phyloP scores from a whole-genome alignment of 2,329 filamentous ascomycete species.

The Arthrobotrys sphaeroides region DNA sequence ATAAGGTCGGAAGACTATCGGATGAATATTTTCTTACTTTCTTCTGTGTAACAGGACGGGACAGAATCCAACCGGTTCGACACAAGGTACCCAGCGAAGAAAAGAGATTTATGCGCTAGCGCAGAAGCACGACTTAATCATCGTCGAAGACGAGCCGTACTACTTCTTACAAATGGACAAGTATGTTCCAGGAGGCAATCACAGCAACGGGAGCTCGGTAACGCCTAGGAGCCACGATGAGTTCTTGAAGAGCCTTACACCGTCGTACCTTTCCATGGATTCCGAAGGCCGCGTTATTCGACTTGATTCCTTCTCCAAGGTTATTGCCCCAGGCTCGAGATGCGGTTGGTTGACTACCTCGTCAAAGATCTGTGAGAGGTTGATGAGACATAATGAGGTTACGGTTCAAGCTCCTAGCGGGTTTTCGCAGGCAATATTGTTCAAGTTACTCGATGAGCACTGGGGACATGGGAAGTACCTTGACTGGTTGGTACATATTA shows the following conservation, averaged over 20 bases:
- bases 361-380: slow-evolving; percentile 83
- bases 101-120: slow-evolving; percentile 78
- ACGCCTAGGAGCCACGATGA: slow-evolving; percentile 72
- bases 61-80: slow-evolving; percentile 90
- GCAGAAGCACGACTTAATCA: slow-evolving; percentile 83
- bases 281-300: slow-evolving; percentile 87
- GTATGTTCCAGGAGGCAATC: slow-evolving; percentile 59
- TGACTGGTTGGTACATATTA: slow-evolving; percentile 84
- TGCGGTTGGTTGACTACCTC: slow-evolving; percentile 90
- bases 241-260: slow-evolving; percentile 77
- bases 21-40: neutral
- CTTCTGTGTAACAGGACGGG: slow-evolving; percentile 67
- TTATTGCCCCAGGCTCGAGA: slow-evolving; percentile 82
- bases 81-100: slow-evolving; percentile 74
- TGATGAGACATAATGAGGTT: slow-evolving; percentile 81
- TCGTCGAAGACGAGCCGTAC: slow-evolving; percentile 93
- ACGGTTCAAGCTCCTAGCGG: slow-evolving; percentile 86
- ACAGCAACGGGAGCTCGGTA: slow-evolving; percentile 23
- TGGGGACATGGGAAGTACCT: slow-evolving; percentile 95
- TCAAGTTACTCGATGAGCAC: slow-evolving; percentile 88
- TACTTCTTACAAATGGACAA: slow-evolving; percentile 87
- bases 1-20: neutral
- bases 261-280: slow-evolving; percentile 81
- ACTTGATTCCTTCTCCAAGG: slow-evolving; percentile 93
- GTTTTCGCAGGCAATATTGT: slow-evolving; percentile 82